Evolutionary conservation across 768 basidiomycete species (phyloP), one percentile per base, ranked within the genome.

Genomic region (Boletellus sp.): DNA sequence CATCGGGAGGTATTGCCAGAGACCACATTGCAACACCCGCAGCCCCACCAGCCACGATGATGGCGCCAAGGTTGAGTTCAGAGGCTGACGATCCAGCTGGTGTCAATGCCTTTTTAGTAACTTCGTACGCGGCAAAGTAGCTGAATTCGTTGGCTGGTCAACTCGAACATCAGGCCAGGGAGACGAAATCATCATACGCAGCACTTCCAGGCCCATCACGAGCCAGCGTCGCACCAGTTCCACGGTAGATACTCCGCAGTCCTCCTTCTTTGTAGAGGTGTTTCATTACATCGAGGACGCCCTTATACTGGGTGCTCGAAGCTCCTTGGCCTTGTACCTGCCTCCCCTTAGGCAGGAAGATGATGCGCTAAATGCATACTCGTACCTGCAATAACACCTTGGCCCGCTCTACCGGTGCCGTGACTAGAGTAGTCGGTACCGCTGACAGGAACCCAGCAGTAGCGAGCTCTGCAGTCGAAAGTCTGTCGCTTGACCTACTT

Each of bases 21-120:
- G 89, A 76, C 96, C 96, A 99, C 96, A 99, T 98, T 33, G 94
- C 94, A 5, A 98, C 81, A 58, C 96, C 96, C 1, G 96, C 96
- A 35, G 81, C 84, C 46, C 94, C 96, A 56, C 96, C 96, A 45
- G 95, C 93, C 47, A 94, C 51, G 57, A 98, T 87, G 59, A 98
- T 80, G 16, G 89, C 87, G 28, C 88, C 78, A 23, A 99, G 76
- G 59, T 92, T 88, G 50, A 98, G 77, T 42, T 92, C 84, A 33
- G 82, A 77, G 3, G 89, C 78, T n/a, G 85, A 85, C 16, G 88
- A 75, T 28, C 89, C 89, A 35, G 78, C 80, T 7, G 93, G 90
- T 12, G 87, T 92, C 54, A 99, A 71, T 2, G 79, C 71, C 64
- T 87, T 89, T 72, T 99, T 99, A 35, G 90, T 84, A 28, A 93